These are phyloP conservation scores for Phytophthora sojae DNA, from an alignment of 352 stramenopile genomes.

Conservation along the genomic window DNA sequence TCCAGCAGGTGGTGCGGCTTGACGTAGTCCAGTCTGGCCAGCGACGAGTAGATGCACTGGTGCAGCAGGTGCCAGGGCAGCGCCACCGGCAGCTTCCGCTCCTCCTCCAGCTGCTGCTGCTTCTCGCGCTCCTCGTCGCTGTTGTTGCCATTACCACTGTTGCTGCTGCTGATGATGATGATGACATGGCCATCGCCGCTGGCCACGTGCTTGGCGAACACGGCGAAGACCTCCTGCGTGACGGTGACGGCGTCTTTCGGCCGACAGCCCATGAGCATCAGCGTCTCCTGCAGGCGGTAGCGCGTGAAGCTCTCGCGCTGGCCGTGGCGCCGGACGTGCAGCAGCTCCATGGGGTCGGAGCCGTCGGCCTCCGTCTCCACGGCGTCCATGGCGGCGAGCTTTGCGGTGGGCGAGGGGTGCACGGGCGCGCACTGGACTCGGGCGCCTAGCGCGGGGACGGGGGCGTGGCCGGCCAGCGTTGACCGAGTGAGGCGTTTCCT, in stretches of 20 bases:
- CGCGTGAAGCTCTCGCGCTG: conserved; percentile 76
- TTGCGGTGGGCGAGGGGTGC: conserved; percentile 1
- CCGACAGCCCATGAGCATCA: conserved; percentile 90
- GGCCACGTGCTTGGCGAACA: conserved; percentile 66
- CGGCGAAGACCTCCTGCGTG: conserved; percentile 69
- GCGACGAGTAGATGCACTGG: conserved; percentile 82
- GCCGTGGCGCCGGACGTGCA: conserved; percentile 64
- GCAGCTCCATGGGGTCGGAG: conserved; percentile 84
- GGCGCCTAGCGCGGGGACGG: conserved; percentile 16
- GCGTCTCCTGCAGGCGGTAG: conserved; percentile 86
- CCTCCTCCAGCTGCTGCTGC: too few species aligned
- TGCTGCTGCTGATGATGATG: conserved; percentile 6
- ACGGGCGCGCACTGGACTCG: conserved; percentile 18
- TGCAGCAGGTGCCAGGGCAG: conserved; percentile 82
- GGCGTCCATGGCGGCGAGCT: conserved; percentile 50
- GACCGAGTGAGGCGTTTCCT: too few species aligned
- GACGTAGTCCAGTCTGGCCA: conserved; percentile 83
- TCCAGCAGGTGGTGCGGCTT: conserved; percentile 88
- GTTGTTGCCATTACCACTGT: conserved; percentile 18
- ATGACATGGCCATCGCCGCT: conserved; percentile 4
- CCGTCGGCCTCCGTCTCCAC: conserved; percentile 62
- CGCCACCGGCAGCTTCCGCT: conserved; percentile 19
- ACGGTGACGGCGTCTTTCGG: conserved; percentile 77
- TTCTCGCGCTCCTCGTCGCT: conserved; percentile 15
- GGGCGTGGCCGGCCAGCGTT: conserved; percentile 9